Conservation (phyloP, 2,329 filamentous ascomycete genomes). For the Beauveria bassiana region DNA sequence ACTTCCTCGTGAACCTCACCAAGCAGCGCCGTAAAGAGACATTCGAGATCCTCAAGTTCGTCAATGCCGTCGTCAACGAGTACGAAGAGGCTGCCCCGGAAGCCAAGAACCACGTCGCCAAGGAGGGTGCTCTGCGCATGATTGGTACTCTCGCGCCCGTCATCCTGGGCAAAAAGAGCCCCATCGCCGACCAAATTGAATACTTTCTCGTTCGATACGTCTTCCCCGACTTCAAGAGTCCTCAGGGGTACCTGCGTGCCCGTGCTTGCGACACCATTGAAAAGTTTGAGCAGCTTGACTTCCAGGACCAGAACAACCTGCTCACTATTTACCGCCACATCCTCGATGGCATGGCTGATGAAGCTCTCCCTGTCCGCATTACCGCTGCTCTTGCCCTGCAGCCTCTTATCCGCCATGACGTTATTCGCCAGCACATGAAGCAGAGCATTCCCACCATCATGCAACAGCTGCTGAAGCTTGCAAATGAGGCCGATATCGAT, state of each 20-base stretch:
- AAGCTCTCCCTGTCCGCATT: constrained; percentile 86
- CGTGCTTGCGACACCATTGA: constrained; percentile 95
- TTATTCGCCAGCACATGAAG: constrained; percentile 93
- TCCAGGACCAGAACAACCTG: constrained; percentile 92
- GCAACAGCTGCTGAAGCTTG: constrained; percentile 94
- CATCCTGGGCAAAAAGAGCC: constrained; percentile 95
- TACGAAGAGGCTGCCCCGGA: constrained; percentile 80
- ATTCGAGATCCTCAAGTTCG: constrained; percentile 87
- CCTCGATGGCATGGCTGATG: constrained; percentile 90
- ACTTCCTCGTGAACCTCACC: constrained; percentile 90
- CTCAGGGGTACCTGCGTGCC: constrained; percentile 85
- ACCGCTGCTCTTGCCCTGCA: constrained; percentile 91
- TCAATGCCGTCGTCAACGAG: constrained; percentile 89
- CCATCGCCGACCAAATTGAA: constrained; percentile 94
- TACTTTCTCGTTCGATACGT: constrained; percentile 98
- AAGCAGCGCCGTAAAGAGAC: constrained; percentile 94
- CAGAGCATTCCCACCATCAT: constrained; percentile 98
- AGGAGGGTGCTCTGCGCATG: constrained; percentile 94
- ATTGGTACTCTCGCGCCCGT: constrained; percentile 92
- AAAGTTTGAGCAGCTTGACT: constrained; percentile 95
- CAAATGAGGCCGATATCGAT: constrained; percentile 97
- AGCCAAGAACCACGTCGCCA: constrained; percentile 89
- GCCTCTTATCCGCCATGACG: constrained; percentile 88
- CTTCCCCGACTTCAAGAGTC: constrained; percentile 93
- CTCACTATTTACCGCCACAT: constrained; percentile 96